Percentiles rank a stretch among this genome's conserved stretches.
phyloP scores from a whole-genome alignment of 1,284 basidiomycete genomes.

The Apiotrichum veenhuisii region DNA sequence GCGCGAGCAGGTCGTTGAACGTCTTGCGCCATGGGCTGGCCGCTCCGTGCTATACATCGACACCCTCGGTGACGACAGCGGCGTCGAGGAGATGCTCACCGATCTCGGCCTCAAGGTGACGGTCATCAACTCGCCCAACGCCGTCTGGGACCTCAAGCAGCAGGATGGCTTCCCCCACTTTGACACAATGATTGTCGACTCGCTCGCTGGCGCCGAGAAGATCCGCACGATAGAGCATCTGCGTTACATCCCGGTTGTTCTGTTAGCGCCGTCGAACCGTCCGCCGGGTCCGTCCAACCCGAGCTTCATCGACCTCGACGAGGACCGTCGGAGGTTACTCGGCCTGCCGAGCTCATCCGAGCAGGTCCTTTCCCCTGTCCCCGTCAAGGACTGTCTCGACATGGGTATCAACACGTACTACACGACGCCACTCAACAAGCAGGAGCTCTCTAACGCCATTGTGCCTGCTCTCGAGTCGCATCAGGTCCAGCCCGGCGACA shows the following conservation, averaged over 20 bases:
- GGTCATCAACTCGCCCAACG: slow-evolving; percentile 69
- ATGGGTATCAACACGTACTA: slow-evolving; percentile 50
- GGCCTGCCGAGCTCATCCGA: slow-evolving; percentile 40
- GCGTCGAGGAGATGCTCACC: slow-evolving; percentile 71
- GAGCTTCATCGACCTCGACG: slow-evolving; percentile 47
- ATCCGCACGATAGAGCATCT: slow-evolving; percentile 90
- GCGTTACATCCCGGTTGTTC: slow-evolving; percentile 92
- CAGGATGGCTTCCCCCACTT: slow-evolving; percentile 74
- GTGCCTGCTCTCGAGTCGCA: slow-evolving; percentile 93
- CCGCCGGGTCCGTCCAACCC: slow-evolving; percentile 37
- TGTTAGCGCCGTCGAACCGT: slow-evolving; percentile 65
- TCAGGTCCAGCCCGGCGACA: slow-evolving; percentile 72
- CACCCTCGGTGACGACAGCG: slow-evolving; percentile 71
- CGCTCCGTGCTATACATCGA: slow-evolving; percentile 81
- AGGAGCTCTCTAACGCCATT: slow-evolving; percentile 87
- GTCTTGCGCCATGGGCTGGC: slow-evolving; percentile 71
- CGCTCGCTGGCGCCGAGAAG: slow-evolving; percentile 73
- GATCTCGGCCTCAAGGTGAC: slow-evolving; percentile 79
- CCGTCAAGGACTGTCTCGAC: slow-evolving; percentile 50
- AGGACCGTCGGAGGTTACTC: slow-evolving; percentile 39
- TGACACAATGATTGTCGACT: slow-evolving; percentile 94
- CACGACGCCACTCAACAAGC: slow-evolving; percentile 81
- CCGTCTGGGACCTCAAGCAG: slow-evolving; percentile 62
- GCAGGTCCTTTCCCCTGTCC: slow-evolving; percentile 45
- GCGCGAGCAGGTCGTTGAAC: slow-evolving; percentile 65